phyloP scores from a whole-genome alignment of 2,329 filamentous ascomycete genomes.

The Blumeria graminis region DNA sequence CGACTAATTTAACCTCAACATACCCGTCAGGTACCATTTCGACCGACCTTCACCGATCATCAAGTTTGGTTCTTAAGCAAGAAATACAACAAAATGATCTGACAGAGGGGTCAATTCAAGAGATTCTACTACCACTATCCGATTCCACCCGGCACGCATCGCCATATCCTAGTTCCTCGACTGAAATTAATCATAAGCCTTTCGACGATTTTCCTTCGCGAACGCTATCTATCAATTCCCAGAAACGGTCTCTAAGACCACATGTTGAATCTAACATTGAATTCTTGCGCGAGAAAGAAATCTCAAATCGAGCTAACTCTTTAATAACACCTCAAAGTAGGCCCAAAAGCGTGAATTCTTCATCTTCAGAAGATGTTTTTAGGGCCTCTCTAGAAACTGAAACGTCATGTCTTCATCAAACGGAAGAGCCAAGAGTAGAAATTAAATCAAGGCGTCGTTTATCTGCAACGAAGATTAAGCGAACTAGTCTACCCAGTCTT shows the following conservation, averaged over 20 bases:
- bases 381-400: too few relatives aligned
- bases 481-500: constrained; percentile 43
- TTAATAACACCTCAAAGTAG: constrained; percentile 7
- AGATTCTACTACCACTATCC: constrained; percentile 9
- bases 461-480: constrained; percentile 33
- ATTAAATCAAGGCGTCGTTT: constrained; percentile 24
- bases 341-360: constrained; percentile 16
- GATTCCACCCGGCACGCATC: constrained; percentile 20
- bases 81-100: constrained; percentile 10
- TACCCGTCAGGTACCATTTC: constrained; percentile 8
- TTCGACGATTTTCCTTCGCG: constrained; percentile 21
- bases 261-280: constrained; percentile 67
- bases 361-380: constrained; percentile 6
- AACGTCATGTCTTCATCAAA: too few relatives aligned
- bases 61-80: constrained; percentile 20
- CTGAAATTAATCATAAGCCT: constrained; percentile 27
- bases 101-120: constrained; percentile 3
- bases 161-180: constrained; percentile 37
- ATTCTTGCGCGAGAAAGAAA: constrained; percentile 54
- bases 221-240: constrained; percentile 39
- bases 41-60: constrained; percentile 23
- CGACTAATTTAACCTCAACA: constrained; percentile 13
- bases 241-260: constrained; percentile 55
- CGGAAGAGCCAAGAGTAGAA: too few relatives aligned
- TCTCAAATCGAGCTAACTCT: constrained; percentile 13